These are phyloP conservation scores for Fusarium sp. DNA, from an alignment of 2,329 filamentous ascomycete species.

Conservation along the genomic window DNA sequence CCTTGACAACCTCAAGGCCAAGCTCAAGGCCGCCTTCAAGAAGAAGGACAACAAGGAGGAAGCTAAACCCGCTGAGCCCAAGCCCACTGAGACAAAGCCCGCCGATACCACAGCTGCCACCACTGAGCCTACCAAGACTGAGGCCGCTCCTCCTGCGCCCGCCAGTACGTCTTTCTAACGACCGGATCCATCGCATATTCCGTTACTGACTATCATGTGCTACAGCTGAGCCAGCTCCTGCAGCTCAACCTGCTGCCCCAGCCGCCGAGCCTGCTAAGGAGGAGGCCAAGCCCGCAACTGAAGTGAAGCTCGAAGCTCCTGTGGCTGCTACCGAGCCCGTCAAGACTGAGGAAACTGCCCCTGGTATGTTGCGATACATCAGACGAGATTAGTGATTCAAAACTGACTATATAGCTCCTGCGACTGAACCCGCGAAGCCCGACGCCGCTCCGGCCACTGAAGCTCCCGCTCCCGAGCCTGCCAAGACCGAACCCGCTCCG, in stretches of 20 bases:
- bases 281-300: constrained; percentile 44
- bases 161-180: constrained; percentile 43
- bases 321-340: constrained; percentile 41
- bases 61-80: constrained; percentile 35
- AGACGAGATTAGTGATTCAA: too few species aligned
- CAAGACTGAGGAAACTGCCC: constrained; percentile 40
- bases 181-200: background rate
- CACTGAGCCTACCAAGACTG: constrained; percentile 51
- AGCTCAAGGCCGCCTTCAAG: constrained; percentile 65
- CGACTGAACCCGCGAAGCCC: constrained; percentile 43
- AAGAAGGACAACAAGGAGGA: constrained; percentile 56
- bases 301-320: constrained; percentile 40
- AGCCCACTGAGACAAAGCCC: constrained; percentile 36
- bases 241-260: constrained; percentile 42
- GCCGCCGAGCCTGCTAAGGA: constrained; percentile 43
- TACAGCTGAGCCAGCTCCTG: constrained; percentile 40
- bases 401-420: constrained; percentile 34
- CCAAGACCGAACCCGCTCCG: constrained; percentile 38
- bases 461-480: constrained; percentile 41
- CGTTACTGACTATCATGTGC: constrained; percentile 22
- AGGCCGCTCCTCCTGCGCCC: constrained; percentile 47
- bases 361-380: constrained; percentile 26
- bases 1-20: constrained; percentile 66
- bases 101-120: constrained; percentile 38
- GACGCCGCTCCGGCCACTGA: constrained; percentile 46